Evolutionary conservation across 441 rosid genomes (phyloP), one percentile per base, ranked within the genome.

Genomic region (Pelargonium citronellum): DNA sequence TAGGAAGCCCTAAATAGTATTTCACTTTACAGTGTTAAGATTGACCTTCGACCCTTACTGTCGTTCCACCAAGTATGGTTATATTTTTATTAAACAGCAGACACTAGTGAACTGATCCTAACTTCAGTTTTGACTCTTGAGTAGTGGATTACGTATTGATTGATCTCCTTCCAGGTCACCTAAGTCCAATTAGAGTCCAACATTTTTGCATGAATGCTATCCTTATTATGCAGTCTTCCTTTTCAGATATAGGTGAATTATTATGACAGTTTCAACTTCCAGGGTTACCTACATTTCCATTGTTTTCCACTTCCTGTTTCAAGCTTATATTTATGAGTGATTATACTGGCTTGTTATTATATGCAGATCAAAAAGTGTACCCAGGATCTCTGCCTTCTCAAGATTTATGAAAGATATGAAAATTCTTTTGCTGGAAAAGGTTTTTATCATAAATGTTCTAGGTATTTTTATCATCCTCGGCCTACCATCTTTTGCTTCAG

Each of bases 391-490:
- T 76, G 79, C 85, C 74, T 73, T 85, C 67, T 83, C 89, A 66
- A 79, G 82, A 73, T 89, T 91, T 67, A 8, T 83, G 53, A 78
- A 80, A 76, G 99, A 95, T 72, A 58, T 89, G 83, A 86, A 81
- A 84, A 71, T 70, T 71, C 96, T 91, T 71, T 81, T 91, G 87
- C 72, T 39, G 7, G 88, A 87, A 30, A 89, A 83, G 84, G 88
- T 90, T 69, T 95, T 74, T 66, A 85, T 91, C n/a, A 85, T 91
- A 66, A 95, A 89, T 76, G 84, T 88, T 78, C 82, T 91, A 75
- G 99, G 99, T 94, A 89, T 51, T 62, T 67, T 22, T 44, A 67
- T 63, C 46, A 22, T 16, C 53, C 67, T 51, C 73, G 67, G 67
- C 62, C 13, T 16, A 5, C 61, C 19, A 13, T 1, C 19, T 13